Conservation (phyloP, 2,329 filamentous ascomycete species). For the Cordyceps farinosa region DNA sequence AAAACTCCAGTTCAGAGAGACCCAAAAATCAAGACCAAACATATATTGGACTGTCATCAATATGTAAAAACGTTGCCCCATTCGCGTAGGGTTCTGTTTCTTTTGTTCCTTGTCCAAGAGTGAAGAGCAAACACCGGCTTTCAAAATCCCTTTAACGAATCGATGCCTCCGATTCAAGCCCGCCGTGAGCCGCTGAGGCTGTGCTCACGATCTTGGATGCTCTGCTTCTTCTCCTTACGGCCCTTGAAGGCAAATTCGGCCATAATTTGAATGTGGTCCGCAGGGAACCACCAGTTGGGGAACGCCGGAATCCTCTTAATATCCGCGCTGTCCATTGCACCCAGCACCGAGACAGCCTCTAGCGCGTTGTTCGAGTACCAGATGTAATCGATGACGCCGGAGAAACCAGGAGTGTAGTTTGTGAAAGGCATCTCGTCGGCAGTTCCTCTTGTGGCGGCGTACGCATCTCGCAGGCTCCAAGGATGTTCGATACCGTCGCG, state of each 20-base stretch:
- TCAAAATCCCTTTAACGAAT: neutral
- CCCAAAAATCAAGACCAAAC: constrained; percentile 10
- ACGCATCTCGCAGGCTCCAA: constrained; percentile 89
- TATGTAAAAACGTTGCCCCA: neutral
- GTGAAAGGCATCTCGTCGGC: constrained; percentile 86
- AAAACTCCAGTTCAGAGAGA: constrained; percentile 14
- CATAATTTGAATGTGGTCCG: constrained; percentile 86
- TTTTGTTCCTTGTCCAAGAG: neutral
- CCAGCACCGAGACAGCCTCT: constrained; percentile 78
- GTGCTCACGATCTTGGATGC: constrained; percentile 56
- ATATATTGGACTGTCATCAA: constrained; percentile 10
- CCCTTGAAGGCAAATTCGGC: constrained; percentile 87
- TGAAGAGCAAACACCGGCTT: neutral
- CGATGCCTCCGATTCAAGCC: neutral
- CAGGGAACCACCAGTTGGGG: constrained; percentile 91
- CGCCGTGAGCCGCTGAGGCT: constrained; percentile 11
- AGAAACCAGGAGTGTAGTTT: constrained; percentile 94
- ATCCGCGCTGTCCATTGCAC: constrained; percentile 81
- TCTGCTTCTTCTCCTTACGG: constrained; percentile 74
- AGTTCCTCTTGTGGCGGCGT: constrained; percentile 76
- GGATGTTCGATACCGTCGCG: constrained; percentile 89
- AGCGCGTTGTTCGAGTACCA: constrained; percentile 94
- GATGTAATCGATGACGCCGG: constrained; percentile 91
- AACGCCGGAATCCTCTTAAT: constrained; percentile 85
- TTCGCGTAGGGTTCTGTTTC: neutral